Evolutionary conservation across 345 rosid genomes (phyloP).

Genomic region (rapeseed (Brassica napus)): DNA sequence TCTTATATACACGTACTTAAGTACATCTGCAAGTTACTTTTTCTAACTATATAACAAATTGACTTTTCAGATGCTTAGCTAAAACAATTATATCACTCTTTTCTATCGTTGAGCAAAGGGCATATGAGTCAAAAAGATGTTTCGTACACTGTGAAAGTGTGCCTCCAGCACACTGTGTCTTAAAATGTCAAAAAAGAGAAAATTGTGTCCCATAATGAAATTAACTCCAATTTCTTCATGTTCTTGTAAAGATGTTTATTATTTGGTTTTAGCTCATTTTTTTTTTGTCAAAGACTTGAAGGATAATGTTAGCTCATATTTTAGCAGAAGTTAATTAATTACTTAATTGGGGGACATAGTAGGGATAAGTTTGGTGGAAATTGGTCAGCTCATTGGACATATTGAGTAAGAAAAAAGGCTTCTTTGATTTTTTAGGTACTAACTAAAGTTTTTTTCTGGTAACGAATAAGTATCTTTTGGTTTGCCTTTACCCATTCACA

Average conservation of each 20-base stretch:
- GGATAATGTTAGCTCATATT: neutral
- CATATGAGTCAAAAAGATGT: too few relatives aligned
- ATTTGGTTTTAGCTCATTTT: neutral
- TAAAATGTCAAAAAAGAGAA: too few relatives aligned
- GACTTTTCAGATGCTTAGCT: too few relatives aligned
- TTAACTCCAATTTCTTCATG: neutral
- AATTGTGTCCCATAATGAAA: too few relatives aligned
- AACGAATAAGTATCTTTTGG: conserved; percentile 23
- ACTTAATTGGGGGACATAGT: conserved; percentile 26
- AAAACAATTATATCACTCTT: too few relatives aligned
- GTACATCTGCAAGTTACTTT: too few relatives aligned
- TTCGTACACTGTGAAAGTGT: too few relatives aligned
- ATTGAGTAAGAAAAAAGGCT: conserved; percentile 34
- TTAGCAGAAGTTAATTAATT: neutral
- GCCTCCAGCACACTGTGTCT: too few relatives aligned
- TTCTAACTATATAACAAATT: too few relatives aligned
- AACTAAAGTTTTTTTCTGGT: conserved; percentile 19
- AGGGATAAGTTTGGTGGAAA: conserved; percentile 41
- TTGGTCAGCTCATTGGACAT: conserved; percentile 43
- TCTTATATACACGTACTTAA: too few relatives aligned
- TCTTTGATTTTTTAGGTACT: conserved; percentile 39
- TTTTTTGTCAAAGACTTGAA: neutral
- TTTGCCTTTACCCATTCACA: conserved; percentile 33
- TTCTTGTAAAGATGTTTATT: neutral
- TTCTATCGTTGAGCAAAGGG: too few relatives aligned